Base-by-base conservation (phyloP, 495 filamentous ascomycete genomes). In the Beverwykella pulmonaria region DNA sequence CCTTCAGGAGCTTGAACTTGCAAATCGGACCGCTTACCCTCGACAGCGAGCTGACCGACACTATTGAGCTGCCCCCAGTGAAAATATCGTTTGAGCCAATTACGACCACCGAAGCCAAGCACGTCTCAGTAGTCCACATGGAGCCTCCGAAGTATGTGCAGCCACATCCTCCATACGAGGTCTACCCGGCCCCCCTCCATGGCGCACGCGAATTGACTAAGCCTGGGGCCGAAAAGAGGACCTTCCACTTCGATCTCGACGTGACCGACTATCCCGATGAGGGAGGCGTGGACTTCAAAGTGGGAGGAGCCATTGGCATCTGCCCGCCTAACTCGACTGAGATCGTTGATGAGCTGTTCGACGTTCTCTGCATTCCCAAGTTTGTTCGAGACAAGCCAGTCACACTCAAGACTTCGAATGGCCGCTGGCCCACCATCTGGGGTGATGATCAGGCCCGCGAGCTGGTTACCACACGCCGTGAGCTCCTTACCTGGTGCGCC, bases 341-440 rank as follows among this genome's bases (percentile, higher is more conserved):
- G 14, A 81, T 89, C 14, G 93, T 98, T 15, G 87, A 97, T 22
- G 90, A 93, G 39, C 80, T 97, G 30, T 82, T 98, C 70, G 86
- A 96, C 68, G 78, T 88, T 15, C 86, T 98, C 7, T 80, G 88
- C 57, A 82, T 97, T 19, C 90, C 91, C 3, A 84, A 83, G 32
- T 88, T 84, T 61, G 83, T 94, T 57, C 87, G 93, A 44, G 91
- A 96, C 73, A 92, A 90, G 77, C 87, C 88, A 17, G 82, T 97
- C 23, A 78, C 87, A 15, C 78, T 98, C 41, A 84, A 86, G 69
- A 98, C 94, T 1, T 84, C 81, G 23, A 83, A 81, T 34, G 95
- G 95, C 17, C 82, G 94, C 9, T 98, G 94, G 94, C 94, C 94
- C 1, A 98, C 94, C 10, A 94, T 98, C 49, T 98, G 95, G 94